Percentiles rank a stretch among this genome's conserved stretches.
These are phyloP conservation scores for Bipolaris oryzae DNA, from an alignment of 2,329 filamentous ascomycete species.

Conservation along the genomic window DNA sequence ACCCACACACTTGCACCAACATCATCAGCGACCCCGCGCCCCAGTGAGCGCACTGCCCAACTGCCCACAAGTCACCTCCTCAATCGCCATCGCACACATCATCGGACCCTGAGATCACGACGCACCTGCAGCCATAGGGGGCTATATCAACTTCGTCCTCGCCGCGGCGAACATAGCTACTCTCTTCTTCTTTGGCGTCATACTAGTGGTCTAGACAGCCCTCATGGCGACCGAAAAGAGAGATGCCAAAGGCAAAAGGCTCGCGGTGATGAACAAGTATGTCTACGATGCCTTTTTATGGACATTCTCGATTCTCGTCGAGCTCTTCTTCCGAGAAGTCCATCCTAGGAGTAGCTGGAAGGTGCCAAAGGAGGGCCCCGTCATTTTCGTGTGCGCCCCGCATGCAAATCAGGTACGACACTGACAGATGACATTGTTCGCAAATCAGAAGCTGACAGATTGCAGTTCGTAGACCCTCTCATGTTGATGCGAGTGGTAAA, in stretches of 20 bases:
- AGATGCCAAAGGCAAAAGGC: slow-evolving; percentile 41
- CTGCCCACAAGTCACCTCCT: slow-evolving; percentile 13
- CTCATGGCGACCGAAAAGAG: slow-evolving; percentile 20
- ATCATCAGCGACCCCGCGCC: slow-evolving; percentile 13
- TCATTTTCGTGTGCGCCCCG: slow-evolving; percentile 94
- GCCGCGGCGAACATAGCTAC: background rate
- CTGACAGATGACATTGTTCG: background rate
- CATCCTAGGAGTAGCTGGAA: slow-evolving; percentile 95
- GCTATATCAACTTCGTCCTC: slow-evolving; percentile 7
- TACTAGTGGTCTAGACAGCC: slow-evolving; percentile 9
- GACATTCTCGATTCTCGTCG: slow-evolving; percentile 80
- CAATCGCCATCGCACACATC: slow-evolving; percentile 14
- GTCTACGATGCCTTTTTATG: slow-evolving; percentile 81
- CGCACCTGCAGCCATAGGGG: slow-evolving; percentile 9
- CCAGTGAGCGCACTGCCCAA: slow-evolving; percentile 13
- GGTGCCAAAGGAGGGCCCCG: slow-evolving; percentile 83
- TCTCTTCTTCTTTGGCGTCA: background rate
- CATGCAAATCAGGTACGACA: slow-evolving; percentile 73
- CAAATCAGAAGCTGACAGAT: slow-evolving; percentile 13
- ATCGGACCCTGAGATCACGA: slow-evolving; percentile 8
- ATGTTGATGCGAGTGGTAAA: slow-evolving; percentile 90
- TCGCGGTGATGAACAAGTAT: slow-evolving; percentile 68
- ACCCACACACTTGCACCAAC: background rate
- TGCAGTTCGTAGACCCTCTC: slow-evolving; percentile 90
- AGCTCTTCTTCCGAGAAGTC: slow-evolving; percentile 98